Base-by-base conservation (phyloP, 1,139 yeast species). In the Yamadazyma kanchanaburiensis region DNA sequence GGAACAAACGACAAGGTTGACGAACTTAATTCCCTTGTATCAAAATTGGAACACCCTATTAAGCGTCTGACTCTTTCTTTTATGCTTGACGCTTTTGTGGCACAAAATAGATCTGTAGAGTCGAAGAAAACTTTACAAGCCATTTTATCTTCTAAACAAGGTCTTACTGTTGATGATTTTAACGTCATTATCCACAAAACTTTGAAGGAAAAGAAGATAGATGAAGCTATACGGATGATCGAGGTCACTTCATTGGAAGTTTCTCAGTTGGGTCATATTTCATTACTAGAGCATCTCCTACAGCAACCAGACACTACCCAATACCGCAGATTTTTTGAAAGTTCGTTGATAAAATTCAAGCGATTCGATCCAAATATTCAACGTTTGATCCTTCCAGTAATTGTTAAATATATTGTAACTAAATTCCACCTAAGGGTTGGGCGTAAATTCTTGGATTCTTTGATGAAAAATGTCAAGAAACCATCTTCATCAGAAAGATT, bases 11-110 rank as follows among this genome's bases (percentile, higher is more conserved):
- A n/a, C n/a, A n/a, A n/a, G n/a, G n/a, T n/a, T n/a, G n/a, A n/a
- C 12, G 18, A 22, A 6, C 21, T 25, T 6, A 12, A 13, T 5
- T 19, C 10, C 4, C 12, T 12, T 8, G 20, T 25, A 7, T 25
- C 21, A 5, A 21, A 26, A 15, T 12, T 30, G 10, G 20, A 12
- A n/a, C 17, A 58, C 2, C 71, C 70, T 5, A 38, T 64, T 14
- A 39, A 49, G 20, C 44, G 70, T 22, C 53, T 51, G 43, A 52
- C 64, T 1, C 45, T 65, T n/a, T 57, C 68, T 3, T 52, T 53
- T 32, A 47, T 67, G 21, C 54, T 66, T 27, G 44, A 45, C n/a
- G 46, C 55, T 3, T 63, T 62, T 32, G 33, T 63, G 23, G 22
- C 26, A 7, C 56, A 49, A 25, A 49, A 53, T 22, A 53, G 54